Base-by-base conservation (phyloP, 2,329 filamentous ascomycete genomes). In the Rhynchosporium secalis region DNA sequence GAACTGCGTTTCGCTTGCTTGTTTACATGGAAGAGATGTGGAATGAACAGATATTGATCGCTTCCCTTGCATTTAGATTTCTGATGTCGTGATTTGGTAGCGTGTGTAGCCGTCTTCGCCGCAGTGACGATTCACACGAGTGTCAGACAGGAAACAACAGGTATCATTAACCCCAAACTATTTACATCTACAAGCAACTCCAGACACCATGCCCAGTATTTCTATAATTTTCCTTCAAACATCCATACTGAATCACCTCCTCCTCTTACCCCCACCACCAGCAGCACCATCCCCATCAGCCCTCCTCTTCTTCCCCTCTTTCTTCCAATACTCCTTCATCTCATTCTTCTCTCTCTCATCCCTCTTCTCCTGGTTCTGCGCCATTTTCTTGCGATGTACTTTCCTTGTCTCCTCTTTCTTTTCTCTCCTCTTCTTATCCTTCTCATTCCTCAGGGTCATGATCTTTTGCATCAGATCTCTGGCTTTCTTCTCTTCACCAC, bases 381-480 rank as follows among this genome's bases (percentile, higher is more conserved):
- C 89, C 46, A 97, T 83, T 82, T 92, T 95, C 78, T 89, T 90
- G 69, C 88, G 83, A 77, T 96, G 95, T 68, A 86, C 86, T 68
- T 86, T 85, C 65, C 90, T 85, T 74, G 91, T 85, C 81, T 94
- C 91, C 72, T 97, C 93, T 81, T 99, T 95, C 78, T 94, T 94
- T 62, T 81, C 87, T 28, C 86, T 78, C 51, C 95, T 81, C 81
- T 95, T 96, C 69, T 90, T 91, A 36, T 89, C 85, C 75, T 96
- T 95, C 73, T 98, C 95, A 72, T 96, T 96, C 69, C 92, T 81
- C 72, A 99, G 80, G 15, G 93, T 94, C 73, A 91, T 89, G 58
- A 99, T 84, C 81, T 97, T 95, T 79, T 96, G 90, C 86, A 99
- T 89, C 68, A 99, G 80, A 70, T 92, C 87, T 38, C 95, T 83